Evolutionary conservation across 768 basidiomycete genomes (phyloP).

Genomic region (Suillus paluster): DNA sequence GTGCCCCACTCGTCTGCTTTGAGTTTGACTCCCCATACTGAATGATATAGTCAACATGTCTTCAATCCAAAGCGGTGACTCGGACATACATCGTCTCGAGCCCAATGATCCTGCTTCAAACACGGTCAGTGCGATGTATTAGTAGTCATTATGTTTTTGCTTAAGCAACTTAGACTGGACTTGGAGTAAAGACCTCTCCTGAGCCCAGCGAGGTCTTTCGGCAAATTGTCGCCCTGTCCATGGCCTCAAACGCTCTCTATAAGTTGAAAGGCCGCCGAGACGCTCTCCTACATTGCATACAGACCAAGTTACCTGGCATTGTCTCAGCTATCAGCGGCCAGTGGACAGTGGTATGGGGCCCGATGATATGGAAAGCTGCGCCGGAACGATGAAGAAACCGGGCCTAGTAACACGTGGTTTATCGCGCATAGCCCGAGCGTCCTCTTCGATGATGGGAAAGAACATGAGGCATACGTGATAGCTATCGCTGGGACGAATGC

Average conservation of each 20-base stretch:
- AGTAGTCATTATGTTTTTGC: not conserved
- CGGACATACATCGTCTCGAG: not conserved
- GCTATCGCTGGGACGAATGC: slow-evolving; percentile 17
- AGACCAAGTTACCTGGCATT: not conserved
- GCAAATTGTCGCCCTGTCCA: slow-evolving; percentile 18
- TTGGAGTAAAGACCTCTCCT: not conserved
- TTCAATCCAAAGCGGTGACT: not conserved
- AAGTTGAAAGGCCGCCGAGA: not conserved
- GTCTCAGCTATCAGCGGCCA: not conserved
- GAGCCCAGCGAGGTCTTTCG: slow-evolving; percentile 20
- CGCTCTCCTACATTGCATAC: not conserved
- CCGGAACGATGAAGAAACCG: slow-evolving; percentile 3
- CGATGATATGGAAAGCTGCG: slow-evolving; percentile 17
- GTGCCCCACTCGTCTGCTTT: not conserved
- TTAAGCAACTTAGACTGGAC: not conserved
- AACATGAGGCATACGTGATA: slow-evolving; percentile 14
- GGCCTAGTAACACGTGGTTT: slow-evolving; percentile 22
- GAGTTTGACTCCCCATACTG: not conserved
- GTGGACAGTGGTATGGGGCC: slow-evolving; percentile 20
- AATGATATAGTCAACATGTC: not conserved
- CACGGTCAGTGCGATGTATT: not conserved
- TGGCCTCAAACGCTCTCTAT: slow-evolving; percentile 9
- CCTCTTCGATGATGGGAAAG: slow-evolving; percentile 16
- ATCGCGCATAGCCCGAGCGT: slow-evolving; percentile 15
- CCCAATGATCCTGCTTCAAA: not conserved